These are phyloP conservation scores for Gryganskiella cystojenkinii DNA, from an alignment of 192 early-diverging fungal genomes.

Conservation along the genomic window DNA sequence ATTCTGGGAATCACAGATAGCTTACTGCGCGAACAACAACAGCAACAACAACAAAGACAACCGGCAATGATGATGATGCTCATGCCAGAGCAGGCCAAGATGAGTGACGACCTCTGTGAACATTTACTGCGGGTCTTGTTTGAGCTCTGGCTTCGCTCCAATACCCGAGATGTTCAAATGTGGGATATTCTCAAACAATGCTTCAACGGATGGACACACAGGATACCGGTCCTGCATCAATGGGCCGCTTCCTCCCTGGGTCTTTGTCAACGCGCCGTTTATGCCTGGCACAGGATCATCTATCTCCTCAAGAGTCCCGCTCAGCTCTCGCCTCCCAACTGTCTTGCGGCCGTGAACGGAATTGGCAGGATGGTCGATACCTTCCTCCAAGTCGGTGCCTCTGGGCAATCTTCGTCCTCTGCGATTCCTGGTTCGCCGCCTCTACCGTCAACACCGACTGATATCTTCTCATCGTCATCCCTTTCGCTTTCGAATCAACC, in stretches of 20 bases:
- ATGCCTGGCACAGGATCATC: conserved; percentile 79
- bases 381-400: conserved; percentile 45
- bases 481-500: conserved; percentile 25
- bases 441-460: conserved; percentile 32
- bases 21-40: conserved; percentile 67
- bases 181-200: conserved; percentile 82
- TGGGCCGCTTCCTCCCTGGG: conserved; percentile 80
- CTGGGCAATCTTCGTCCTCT: conserved; percentile 10
- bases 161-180: conserved; percentile 72
- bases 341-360: conserved; percentile 62
- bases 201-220: conserved; percentile 78
- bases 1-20: conserved; percentile 81
- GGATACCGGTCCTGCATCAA: conserved; percentile 75
- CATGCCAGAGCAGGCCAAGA: conserved; percentile 52
- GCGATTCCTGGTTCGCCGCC: conserved; percentile 35
- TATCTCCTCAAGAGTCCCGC: conserved; percentile 67
- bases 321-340: conserved; percentile 61
- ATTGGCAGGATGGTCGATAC: conserved; percentile 68
- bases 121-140: conserved; percentile 76
- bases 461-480: conserved; percentile 43
- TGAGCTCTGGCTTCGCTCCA: conserved; percentile 84
- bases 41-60: too few species aligned
- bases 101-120: conserved; percentile 85
- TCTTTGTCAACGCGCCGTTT: conserved; percentile 76
- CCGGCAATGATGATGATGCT: conserved; percentile 17